phyloP scores from a whole-genome alignment of 2,329 filamentous ascomycete species.

The Tothia fuscella region DNA sequence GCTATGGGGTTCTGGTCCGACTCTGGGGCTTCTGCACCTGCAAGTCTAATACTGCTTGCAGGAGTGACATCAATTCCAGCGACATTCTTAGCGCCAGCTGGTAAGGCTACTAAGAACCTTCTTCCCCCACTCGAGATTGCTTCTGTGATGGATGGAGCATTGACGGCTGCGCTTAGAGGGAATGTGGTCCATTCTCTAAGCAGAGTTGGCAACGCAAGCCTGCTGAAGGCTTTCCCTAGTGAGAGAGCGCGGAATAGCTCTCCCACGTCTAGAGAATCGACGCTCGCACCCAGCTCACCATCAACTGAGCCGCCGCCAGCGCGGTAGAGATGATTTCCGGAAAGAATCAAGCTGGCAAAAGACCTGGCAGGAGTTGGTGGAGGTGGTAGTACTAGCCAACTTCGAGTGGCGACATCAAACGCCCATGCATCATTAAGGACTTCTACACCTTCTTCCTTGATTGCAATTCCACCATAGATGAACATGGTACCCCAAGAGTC shows the following conservation, averaged over 20 bases:
- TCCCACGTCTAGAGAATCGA: constrained; percentile 23
- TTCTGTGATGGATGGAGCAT: not conserved
- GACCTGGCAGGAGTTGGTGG: constrained; percentile 27
- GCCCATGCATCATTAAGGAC: constrained; percentile 36
- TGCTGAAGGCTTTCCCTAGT: constrained; percentile 17
- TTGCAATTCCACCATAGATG: constrained; percentile 33
- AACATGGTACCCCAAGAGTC: constrained; percentile 39
- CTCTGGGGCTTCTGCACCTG: not conserved
- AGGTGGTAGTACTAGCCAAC: constrained; percentile 39
- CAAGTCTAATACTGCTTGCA: not conserved
- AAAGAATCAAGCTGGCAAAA: constrained; percentile 32
- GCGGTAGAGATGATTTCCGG: constrained; percentile 33
- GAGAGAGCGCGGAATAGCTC: constrained; percentile 23
- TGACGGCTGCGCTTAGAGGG: constrained; percentile 3
- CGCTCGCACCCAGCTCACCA: constrained; percentile 17
- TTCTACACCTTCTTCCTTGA: not conserved
- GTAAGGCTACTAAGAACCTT: constrained; percentile 1
- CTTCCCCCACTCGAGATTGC: not conserved
- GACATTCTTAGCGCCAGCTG: constrained; percentile 1
- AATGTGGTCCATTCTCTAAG: constrained; percentile 19
- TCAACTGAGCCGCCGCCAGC: constrained; percentile 32
- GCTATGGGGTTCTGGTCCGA: not conserved
- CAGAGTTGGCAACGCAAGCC: constrained; percentile 17
- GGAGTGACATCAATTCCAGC: constrained; percentile 1
- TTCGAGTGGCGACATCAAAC: constrained; percentile 37